Conservation (phyloP, 441 rosid genomes). For the Adansonia gregorii region DNA sequence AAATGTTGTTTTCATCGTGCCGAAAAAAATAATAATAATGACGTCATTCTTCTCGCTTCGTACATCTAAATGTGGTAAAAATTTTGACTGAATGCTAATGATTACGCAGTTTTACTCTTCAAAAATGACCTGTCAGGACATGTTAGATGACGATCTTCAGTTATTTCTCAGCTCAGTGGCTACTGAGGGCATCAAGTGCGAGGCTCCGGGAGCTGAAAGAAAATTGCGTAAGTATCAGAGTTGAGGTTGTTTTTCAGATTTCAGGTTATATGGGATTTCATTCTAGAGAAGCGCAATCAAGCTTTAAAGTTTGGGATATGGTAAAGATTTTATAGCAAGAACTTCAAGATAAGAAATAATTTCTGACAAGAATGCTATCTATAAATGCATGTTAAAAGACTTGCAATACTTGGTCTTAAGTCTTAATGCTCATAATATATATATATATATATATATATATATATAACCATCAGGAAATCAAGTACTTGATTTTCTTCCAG, state of each 20-base stretch:
- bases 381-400: not conserved
- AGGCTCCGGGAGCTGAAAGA: not conserved
- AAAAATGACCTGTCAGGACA: not conserved
- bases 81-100: too few species aligned
- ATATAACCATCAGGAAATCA: not conserved
- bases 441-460: too few species aligned
- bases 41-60: too few species aligned
- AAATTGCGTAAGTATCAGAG: not conserved
- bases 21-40: too few species aligned
- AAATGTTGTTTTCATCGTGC: too few species aligned
- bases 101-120: too few species aligned
- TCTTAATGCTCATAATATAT: not conserved
- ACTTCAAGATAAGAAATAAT: not conserved
- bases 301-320: not conserved
- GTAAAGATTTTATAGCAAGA: not conserved
- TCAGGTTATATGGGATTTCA: slow-evolving; percentile 14
- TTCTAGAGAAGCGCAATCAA: not conserved
- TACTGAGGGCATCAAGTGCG: not conserved
- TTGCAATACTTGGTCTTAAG: not conserved
- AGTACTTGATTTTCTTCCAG: not conserved
- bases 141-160: not conserved
- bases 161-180: not conserved
- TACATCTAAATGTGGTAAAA: too few species aligned
- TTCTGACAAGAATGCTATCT: not conserved
- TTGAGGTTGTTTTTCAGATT: not conserved